Base-by-base conservation (phyloP, 306 rosid species). In the Amphicarpaea edgeworthii region DNA sequence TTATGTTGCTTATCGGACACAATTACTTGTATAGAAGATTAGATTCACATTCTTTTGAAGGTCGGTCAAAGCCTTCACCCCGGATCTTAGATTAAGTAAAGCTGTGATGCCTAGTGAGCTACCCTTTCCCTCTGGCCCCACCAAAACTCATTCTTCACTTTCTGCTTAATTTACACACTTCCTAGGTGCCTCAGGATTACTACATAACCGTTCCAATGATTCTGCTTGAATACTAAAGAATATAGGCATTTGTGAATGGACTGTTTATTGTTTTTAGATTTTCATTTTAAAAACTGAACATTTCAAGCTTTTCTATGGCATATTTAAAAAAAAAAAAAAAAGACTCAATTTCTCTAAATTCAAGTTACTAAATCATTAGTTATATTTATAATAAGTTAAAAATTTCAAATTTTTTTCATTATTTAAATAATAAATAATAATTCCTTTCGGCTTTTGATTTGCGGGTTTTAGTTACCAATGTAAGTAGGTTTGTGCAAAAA, bases 1-100 rank as follows among this genome's bases (percentile, higher is more conserved):
- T 83, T 55, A 23, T 43, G 68, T 77, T 78, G 95, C 87, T 89
- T 80, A 83, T 82, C 93, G 49, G 49, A 83, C 65, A 65, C 23
- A 75, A 74, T 89, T 81, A 61, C 74, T 63, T 88, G 88, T 81
- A 76, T 75, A 87, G 83, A 30, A 87, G 83, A 30, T 4, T 28
- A 28, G 32, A 66, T 69, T 49, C 77, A 50, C 12, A 38, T 12
- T 66, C 42, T 66, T 66, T 66, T 20, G 74, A 49, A 32, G 62
- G 71, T 80, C 23, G 11, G 53, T 17, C 70, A 62, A 74, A 55
- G 54, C 57, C 19, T 8, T 42, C 47, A 54, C 62, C 47, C 42
- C 53, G 23, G 15, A 24, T 72, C 19, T 26, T 47, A 21, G 30
- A 28, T 28, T n/a, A n/a, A n/a, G n/a, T 59, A 45, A 32, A 28